Evolutionary conservation across 2,329 filamentous ascomycete species (phyloP).

Genomic region (Plectosphaerella plurivora): DNA sequence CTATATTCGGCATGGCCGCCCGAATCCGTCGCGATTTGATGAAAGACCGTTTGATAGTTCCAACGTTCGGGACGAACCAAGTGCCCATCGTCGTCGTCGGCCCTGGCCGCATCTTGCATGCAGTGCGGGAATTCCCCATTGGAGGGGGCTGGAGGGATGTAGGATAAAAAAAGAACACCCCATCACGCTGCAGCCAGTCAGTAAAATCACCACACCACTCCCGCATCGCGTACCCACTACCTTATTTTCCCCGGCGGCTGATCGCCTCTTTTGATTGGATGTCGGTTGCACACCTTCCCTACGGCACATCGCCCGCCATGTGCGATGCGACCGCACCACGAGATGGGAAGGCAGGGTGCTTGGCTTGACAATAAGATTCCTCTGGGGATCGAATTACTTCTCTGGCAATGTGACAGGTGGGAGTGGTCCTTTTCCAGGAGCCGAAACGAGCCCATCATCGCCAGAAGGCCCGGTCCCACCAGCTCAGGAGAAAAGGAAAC

Average conservation of each 20-base stretch:
- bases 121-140: no score
- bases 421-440: no score
- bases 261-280: conserved; percentile 5
- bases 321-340: not conserved
- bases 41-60: no score
- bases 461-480: no score
- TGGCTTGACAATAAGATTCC: conserved; percentile 14
- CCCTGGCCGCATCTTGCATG: no score
- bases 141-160: not conserved
- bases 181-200: not conserved
- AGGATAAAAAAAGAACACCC: conserved; percentile 9
- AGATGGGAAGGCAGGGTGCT: not conserved
- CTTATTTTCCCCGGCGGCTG: conserved; percentile 11
- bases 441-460: no score
- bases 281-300: conserved; percentile 6
- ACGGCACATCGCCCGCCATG: not conserved
- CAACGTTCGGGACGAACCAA: no score
- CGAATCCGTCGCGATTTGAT: no score
- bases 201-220: not conserved
- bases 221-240: conserved; percentile 5
- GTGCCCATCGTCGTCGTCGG: no score
- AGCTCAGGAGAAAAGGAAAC: no score
- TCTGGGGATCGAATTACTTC: not conserved
- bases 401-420: not conserved
- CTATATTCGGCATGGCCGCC: no score